Conservation (phyloP, 2,329 filamentous ascomycete genomes). For the Neonectria sp. region DNA sequence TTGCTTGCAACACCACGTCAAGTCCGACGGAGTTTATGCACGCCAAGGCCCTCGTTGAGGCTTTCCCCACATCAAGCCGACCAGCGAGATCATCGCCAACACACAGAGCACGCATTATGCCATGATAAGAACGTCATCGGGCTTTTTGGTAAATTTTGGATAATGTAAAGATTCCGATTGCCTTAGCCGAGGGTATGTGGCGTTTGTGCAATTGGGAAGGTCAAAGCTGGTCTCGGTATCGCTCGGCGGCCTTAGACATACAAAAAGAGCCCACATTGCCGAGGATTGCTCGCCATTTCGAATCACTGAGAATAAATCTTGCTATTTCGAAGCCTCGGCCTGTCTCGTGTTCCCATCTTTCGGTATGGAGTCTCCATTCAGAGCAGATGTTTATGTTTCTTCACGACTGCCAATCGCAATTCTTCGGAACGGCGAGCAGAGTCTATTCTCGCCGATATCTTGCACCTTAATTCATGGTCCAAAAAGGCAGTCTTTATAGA, state of each 20-base stretch:
- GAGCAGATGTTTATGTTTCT: conserved; percentile 13
- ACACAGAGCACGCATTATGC: background rate
- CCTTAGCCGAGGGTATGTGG: background rate
- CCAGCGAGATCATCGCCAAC: background rate
- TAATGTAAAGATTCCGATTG: too few relatives aligned
- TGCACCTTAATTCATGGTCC: conserved; percentile 14
- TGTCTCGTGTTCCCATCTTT: background rate
- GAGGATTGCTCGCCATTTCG: too few relatives aligned
- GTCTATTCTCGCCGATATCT: conserved; percentile 16
- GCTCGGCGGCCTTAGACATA: background rate
- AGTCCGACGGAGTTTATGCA: background rate
- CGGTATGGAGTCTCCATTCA: background rate
- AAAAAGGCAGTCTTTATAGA: conserved; percentile 16
- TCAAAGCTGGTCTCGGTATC: background rate
- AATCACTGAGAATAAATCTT: too few relatives aligned
- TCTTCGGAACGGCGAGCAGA: background rate
- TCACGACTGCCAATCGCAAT: background rate
- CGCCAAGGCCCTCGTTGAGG: too few relatives aligned
- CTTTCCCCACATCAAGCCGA: background rate
- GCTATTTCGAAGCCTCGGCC: too few relatives aligned
- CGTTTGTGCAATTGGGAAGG: background rate
- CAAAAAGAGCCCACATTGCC: too few relatives aligned
- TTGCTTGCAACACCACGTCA: background rate
- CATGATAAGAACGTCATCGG: background rate
- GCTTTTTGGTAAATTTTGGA: background rate